A percentile compares a stretch with the other conserved stretches of the same genome.
Conservation (phyloP, 345 rosid species). For the Garcia nutans region DNA sequence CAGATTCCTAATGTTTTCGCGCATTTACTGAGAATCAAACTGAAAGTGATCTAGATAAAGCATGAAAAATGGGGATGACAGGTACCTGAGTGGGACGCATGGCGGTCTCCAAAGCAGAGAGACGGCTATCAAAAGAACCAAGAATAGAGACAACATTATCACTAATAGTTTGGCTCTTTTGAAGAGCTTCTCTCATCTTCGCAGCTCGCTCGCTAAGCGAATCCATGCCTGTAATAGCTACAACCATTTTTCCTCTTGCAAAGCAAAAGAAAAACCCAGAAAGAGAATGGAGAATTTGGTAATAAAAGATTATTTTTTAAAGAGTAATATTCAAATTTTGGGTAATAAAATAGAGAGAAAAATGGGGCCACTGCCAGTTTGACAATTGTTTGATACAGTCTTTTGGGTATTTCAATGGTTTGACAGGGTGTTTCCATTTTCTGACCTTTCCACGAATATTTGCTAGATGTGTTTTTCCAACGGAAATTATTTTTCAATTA, state of each 20-base stretch:
- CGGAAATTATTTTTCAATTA: too few species aligned
- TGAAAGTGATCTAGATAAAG: neutral
- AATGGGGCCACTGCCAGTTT: too few species aligned
- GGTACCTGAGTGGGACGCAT: constrained; percentile 98
- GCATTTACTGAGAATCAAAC: constrained; percentile 1
- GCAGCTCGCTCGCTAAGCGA: constrained; percentile 71
- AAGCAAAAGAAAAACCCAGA: neutral
- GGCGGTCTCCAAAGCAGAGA: constrained; percentile 97
- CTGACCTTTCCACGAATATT: too few species aligned
- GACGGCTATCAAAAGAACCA: constrained; percentile 96
- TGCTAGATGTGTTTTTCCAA: too few species aligned
- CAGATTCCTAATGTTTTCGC: neutral
- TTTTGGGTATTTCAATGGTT: too few species aligned
- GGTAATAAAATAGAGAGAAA: too few species aligned
- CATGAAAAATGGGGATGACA: neutral
- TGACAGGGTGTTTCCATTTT: too few species aligned
- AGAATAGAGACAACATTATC: constrained; percentile 85
- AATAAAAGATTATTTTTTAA: too few species aligned
- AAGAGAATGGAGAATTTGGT: neutral
- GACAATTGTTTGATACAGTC: too few species aligned
- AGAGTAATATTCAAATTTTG: too few species aligned
- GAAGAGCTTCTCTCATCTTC: constrained; percentile 78
- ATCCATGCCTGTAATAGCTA: constrained; percentile 55
- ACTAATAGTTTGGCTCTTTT: constrained; percentile 83
- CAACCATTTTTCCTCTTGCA: constrained; percentile 28